These are phyloP conservation scores for Epicoccum sorghinum DNA, from an alignment of 2,329 filamentous ascomycete species.

Conservation along the genomic window DNA sequence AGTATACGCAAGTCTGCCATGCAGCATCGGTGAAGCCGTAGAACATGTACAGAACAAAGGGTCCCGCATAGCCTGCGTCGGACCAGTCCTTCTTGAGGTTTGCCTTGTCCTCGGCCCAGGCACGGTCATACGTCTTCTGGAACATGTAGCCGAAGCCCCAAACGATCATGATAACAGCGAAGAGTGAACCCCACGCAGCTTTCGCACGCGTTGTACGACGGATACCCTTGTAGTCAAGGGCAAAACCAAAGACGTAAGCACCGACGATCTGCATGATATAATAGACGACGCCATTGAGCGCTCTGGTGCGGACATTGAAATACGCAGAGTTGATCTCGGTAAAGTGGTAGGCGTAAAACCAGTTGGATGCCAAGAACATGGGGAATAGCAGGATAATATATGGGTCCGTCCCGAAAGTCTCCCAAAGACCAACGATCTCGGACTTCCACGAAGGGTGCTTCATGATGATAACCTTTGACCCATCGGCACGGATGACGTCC, in stretches of 20 bases:
- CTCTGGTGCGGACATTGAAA: constrained; percentile 75
- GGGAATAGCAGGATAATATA: constrained; percentile 79
- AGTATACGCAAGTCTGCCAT: constrained; percentile 92
- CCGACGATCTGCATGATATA: constrained; percentile 80
- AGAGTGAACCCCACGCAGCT: constrained; percentile 64
- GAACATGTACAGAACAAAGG: constrained; percentile 89
- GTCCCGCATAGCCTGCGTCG: constrained; percentile 70
- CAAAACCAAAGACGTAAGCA: constrained; percentile 73
- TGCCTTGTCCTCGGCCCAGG: constrained; percentile 31
- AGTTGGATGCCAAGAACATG: constrained; percentile 81
- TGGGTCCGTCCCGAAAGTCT: constrained; percentile 72
- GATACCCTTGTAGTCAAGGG: constrained; percentile 65
- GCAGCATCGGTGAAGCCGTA: constrained; percentile 88
- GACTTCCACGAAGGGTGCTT: constrained; percentile 87
- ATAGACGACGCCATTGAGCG: constrained; percentile 82
- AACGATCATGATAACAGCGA: constrained; percentile 74
- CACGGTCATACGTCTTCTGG: constrained; percentile 65
- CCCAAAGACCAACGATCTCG: constrained; percentile 76
- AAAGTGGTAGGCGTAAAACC: constrained; percentile 82
- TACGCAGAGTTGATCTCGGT: constrained; percentile 73
- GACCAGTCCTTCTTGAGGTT: constrained; percentile 67
- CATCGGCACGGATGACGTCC: constrained; percentile 76
- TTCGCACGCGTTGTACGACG: constrained; percentile 73
- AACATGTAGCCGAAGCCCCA: constrained; percentile 87
- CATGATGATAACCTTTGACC: constrained; percentile 81